Evolutionary conservation across 75 land plant species (phyloP), one percentile per base, ranked within the genome.

Genomic region (Isoetes taiwanensis): DNA sequence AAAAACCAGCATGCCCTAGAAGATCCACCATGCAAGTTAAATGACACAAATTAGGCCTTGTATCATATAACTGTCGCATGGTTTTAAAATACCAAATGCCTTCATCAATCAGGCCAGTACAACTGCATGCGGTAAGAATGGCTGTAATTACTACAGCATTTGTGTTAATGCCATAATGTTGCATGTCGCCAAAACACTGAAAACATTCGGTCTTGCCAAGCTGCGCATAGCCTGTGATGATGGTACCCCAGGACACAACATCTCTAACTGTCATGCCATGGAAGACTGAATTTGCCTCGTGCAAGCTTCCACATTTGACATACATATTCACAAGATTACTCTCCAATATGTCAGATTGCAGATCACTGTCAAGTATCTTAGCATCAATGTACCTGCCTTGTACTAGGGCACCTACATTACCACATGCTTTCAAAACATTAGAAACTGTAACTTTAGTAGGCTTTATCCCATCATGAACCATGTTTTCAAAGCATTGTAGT

Each of bases 11-110:
- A 3, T 32, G 27, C 10, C 57, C 57, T 14, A 55, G 30, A 6
- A 55, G 3, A 27, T 55, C 57, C 16, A 55, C 33, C 27, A 55
- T 55, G 57, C 57, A 55, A 9, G 32, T 55, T 6, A 55, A 55
- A n/a, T 55, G 57, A 16, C 30, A 27, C 30, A 27, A 6, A 25
- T 5, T 27, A 32, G 57, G 57, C 32, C 4, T 27, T 3, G 30
- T 20, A 4, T 32, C 57, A 55, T 55, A 55, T 30, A 27, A 3
- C 3, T 27, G 8, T 27, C 6, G 16, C 57, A 55, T 55, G 32
- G 4, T 19, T n/a, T 14, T 23, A 32, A 55, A 55, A 30, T 55
- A 30, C 57, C 12, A 14, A 27, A 27, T 9, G 33, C 57, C 32
- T 25, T 55, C 32, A n/a, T 55, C 57, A 5, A 55, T n/a, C 33